Evolutionary conservation across 164 flowering plant species (phyloP), one percentile per base, ranked within the genome.

Genomic region (Protea cynaroides): DNA sequence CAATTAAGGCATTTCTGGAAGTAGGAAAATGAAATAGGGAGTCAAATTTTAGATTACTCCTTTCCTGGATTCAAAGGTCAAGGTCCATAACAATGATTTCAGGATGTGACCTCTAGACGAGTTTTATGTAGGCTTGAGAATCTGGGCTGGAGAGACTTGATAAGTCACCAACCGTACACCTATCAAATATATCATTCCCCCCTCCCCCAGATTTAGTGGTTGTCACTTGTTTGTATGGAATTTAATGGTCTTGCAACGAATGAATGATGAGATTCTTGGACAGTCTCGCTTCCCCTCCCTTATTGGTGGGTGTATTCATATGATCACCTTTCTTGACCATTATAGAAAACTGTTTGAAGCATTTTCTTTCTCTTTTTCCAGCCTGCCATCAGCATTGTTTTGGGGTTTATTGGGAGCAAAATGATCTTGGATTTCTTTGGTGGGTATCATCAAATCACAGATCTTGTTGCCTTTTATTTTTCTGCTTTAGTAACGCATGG

Each of bases 391-490:
- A 92, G 79, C 25, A 79, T 82, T 71, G 93, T 89, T 70, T 81
- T 92, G 56, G 95, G 92, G 44, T 92, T 89, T 61, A 92, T 92
- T 67, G 98, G 95, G 65, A 75, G 78, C 57, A 92, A 92, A 75
- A 92, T 92, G 98, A 85, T 92, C 71, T 76, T 80, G 51, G 98
- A 89, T 70, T 92, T 80, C 72, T 83, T 86, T 55, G 98, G 98
- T 92, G 62, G 56, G 97, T 80, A 64, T 70, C 61, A 49, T 55
- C 29, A 7, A 64, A 44, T 38, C 51, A 24, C 12, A 55, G 18
- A 15, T 53, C 25, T n/a, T 5, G 19, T 58, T 25, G 40, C 46
- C 52, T 53, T n/a, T 61, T 54, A 21, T 40, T 56, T 62, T 29
- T 60, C 8, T 52, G 19, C 15, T 49, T 34, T 3, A 40, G 63